phyloP scores from a whole-genome alignment of 2,329 filamentous ascomycete species.

The Ascochyta rabiei region DNA sequence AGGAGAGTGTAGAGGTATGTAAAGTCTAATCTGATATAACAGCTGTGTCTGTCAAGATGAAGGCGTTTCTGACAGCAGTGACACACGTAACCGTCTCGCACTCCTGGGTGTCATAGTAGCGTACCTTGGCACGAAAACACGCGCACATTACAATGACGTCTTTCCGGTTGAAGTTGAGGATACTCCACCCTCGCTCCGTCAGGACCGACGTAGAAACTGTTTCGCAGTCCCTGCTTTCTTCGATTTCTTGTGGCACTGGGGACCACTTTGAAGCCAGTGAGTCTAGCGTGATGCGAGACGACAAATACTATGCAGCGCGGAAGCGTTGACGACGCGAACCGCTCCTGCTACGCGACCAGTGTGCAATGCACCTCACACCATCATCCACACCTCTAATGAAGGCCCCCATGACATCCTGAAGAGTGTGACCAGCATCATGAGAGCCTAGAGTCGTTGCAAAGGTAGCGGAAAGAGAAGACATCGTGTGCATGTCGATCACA shows the following conservation, averaged over 20 bases:
- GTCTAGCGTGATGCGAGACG: background rate
- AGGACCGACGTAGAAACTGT: too few relatives aligned
- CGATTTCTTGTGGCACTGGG: too few relatives aligned
- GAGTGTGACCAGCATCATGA: background rate
- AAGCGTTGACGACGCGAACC: background rate
- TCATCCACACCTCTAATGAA: slow-evolving; percentile 10
- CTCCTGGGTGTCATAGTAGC: too few relatives aligned
- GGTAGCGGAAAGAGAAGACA: background rate
- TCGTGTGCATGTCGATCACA: background rate
- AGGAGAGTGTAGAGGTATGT: background rate
- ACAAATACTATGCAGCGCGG: background rate
- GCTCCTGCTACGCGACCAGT: slow-evolving; percentile 1
- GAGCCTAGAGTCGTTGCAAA: slow-evolving; percentile 13
- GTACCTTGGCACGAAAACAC: too few relatives aligned
- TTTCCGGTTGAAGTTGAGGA: too few relatives aligned
- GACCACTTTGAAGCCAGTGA: background rate
- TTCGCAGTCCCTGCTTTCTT: too few relatives aligned
- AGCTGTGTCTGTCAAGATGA: too few relatives aligned
- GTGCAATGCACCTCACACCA: background rate
- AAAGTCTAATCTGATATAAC: background rate
- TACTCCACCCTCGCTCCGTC: too few relatives aligned
- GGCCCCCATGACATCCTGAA: slow-evolving; percentile 1
- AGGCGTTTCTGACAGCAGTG: too few relatives aligned
- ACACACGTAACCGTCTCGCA: too few relatives aligned
- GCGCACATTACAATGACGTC: too few relatives aligned